Conservation (phyloP, 2,329 filamentous ascomycete species). For the Penicillium janthinellum region DNA sequence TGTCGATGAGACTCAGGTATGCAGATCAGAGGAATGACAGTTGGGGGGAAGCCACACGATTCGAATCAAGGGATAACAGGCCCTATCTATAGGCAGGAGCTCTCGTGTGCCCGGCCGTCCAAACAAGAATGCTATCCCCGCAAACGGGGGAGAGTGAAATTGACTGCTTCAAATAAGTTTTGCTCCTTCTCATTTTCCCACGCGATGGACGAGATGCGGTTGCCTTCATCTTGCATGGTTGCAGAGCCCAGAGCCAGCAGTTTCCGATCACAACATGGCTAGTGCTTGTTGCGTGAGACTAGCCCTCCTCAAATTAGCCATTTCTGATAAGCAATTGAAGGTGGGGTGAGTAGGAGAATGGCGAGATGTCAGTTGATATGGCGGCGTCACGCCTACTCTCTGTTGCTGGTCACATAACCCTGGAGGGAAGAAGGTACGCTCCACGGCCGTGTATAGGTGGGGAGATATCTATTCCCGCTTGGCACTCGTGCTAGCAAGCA, state of each 20-base stretch:
- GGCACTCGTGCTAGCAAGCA: neutral
- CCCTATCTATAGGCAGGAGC: neutral
- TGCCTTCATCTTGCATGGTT: slow-evolving; percentile 7
- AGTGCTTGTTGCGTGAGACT: slow-evolving; percentile 16
- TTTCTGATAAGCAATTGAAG: neutral
- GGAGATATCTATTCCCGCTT: neutral
- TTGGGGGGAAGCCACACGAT: neutral
- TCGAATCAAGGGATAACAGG: slow-evolving; percentile 3
- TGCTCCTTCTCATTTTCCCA: neutral
- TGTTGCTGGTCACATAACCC: neutral
- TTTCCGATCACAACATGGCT: slow-evolving; percentile 20
- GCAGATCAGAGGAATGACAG: neutral
- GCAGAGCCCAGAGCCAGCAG: neutral
- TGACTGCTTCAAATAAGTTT: slow-evolving; percentile 17
- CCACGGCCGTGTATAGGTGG: neutral
- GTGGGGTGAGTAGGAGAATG: neutral
- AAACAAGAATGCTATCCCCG: slow-evolving; percentile 11
- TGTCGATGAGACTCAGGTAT: slow-evolving; percentile 4
- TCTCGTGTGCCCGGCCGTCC: slow-evolving; percentile 1
- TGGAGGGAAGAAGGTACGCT: neutral
- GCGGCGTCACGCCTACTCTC: neutral
- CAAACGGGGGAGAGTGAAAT: slow-evolving; percentile 10
- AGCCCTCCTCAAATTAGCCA: slow-evolving; percentile 9
- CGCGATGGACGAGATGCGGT: neutral
- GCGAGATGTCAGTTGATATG: slow-evolving; percentile 11